Conservation (phyloP, 371 early-diverging fungal genomes). For the Smittium mucronatum region DNA sequence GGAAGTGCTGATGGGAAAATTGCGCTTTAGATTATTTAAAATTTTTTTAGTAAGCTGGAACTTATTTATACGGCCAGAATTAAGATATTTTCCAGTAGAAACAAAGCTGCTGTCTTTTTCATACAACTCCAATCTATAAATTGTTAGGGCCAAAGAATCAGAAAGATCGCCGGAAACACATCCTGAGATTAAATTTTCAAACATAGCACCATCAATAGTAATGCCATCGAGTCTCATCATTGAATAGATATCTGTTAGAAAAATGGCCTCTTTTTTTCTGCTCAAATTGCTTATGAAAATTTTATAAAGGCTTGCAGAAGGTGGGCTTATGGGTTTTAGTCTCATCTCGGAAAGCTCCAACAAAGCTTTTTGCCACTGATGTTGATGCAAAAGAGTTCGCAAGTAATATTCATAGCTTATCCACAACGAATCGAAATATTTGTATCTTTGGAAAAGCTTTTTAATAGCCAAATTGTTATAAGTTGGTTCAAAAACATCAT, state of each 20-base stretch:
- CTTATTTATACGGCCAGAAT: neutral
- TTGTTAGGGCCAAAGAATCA: neutral
- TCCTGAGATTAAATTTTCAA: neutral
- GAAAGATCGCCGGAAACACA: neutral
- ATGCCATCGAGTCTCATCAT: neutral
- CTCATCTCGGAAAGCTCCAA: neutral
- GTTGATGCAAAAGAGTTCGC: neutral
- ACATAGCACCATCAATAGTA: neutral
- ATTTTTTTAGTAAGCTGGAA: neutral
- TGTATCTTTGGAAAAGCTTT: conserved; percentile 1
- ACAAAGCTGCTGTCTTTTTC: neutral
- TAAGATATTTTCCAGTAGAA: neutral
- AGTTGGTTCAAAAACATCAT: neutral
- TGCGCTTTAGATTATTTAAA: neutral
- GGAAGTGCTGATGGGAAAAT: neutral
- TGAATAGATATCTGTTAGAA: neutral
- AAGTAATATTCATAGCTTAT: neutral
- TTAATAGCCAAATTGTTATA: neutral
- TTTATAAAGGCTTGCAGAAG: neutral
- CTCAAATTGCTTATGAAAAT: neutral
- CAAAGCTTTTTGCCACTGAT: neutral
- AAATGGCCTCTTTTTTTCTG: neutral
- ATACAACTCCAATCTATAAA: neutral
- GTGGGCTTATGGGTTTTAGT: neutral
- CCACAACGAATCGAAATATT: neutral